Evolutionary conservation across 768 basidiomycete species (phyloP), one percentile per base, ranked within the genome.

Genomic region (Leccinum olivaceopallidum): DNA sequence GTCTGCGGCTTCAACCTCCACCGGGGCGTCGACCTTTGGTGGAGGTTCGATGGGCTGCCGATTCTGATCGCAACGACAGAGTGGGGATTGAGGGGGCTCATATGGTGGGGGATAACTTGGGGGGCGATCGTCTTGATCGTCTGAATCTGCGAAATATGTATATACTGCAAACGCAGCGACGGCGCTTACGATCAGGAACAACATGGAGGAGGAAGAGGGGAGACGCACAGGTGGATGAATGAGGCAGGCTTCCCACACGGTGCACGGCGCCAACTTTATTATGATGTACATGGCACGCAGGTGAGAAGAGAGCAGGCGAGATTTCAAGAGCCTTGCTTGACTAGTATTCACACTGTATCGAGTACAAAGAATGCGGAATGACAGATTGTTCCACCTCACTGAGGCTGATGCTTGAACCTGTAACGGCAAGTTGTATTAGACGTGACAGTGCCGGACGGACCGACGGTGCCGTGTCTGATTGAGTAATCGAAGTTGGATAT

Each of bases 1-100:
- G 60, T 85, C 5, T 20, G 42, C 0, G 16, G 37, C 7, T 37
- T 2, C 32, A 34, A 34, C 32, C 32, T 34, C 30, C 30, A 30
- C 51, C 12, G 56, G 48, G 7, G 37, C 16, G 32, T 8, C 4
- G 24, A 57, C 56, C 9, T 5, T 47, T n/a, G 36, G 47, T 9
- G 48, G 32, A 56, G 57, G n/a, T 8, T 16, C 49, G 14, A 28
- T 5, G 52, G 52, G 0, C 18, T 34, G 61, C 57, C 5, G 20
- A 7, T 36, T 18, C 32, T 62, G 59, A 51, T 66, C 58, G 51
- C 10, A 60, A 39, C 26, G 57, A 53, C 5, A 50, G 50, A 49
- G 53, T 2, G 22, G 59, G 32, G 49, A 14, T 13, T 13, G 56
- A 5, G 49, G 1, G 22, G 57, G 2, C 42, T 36, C 30, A n/a